These are phyloP conservation scores for Dendrocalamus latiflorus DNA, from an alignment of 202 grass and related monocot genomes.

Conservation along the genomic window DNA sequence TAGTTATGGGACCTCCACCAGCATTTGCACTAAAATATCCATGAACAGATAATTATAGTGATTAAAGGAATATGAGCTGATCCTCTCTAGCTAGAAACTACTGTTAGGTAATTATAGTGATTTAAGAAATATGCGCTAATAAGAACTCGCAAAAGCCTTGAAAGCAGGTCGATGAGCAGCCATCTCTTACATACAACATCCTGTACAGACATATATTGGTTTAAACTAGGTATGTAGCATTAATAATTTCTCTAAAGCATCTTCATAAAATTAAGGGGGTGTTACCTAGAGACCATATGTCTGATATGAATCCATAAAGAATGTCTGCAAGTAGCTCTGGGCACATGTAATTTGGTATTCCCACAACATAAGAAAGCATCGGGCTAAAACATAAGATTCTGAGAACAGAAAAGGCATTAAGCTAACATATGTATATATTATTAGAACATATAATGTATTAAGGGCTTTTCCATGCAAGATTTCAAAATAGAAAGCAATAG, in stretches of 20 bases:
- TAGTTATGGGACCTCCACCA: neutral
- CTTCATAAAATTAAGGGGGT: slow-evolving; percentile 3
- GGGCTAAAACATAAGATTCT: slow-evolving; percentile 23
- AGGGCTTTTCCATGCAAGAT: neutral
- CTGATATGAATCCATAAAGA: slow-evolving; percentile 96
- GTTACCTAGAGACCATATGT: slow-evolving; percentile 99
- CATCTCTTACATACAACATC: slow-evolving; percentile 99
- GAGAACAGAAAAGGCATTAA: neutral
- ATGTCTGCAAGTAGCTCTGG: slow-evolving; percentile 95
- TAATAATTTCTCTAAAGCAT: slow-evolving; percentile 7
- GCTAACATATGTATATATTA: neutral
- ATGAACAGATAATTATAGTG: neutral
- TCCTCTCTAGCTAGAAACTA: neutral
- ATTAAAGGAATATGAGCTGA: neutral
- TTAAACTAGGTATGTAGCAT: slow-evolving; percentile 31
- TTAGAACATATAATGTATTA: neutral
- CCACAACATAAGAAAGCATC: slow-evolving; percentile 69
- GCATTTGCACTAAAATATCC: slow-evolving; percentile 1
- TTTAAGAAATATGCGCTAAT: neutral
- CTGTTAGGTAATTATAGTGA: neutral
- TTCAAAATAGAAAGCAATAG: slow-evolving; percentile 7
- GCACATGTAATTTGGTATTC: slow-evolving; percentile 99
- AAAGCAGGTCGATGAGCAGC: slow-evolving; percentile 97
- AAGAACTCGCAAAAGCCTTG: slow-evolving; percentile 94
- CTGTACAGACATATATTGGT: slow-evolving; percentile 39